Percentiles rank a stretch among this genome's conserved stretches.
Conservation (phyloP, 768 basidiomycete species). For the Podaxis rugospora region DNA sequence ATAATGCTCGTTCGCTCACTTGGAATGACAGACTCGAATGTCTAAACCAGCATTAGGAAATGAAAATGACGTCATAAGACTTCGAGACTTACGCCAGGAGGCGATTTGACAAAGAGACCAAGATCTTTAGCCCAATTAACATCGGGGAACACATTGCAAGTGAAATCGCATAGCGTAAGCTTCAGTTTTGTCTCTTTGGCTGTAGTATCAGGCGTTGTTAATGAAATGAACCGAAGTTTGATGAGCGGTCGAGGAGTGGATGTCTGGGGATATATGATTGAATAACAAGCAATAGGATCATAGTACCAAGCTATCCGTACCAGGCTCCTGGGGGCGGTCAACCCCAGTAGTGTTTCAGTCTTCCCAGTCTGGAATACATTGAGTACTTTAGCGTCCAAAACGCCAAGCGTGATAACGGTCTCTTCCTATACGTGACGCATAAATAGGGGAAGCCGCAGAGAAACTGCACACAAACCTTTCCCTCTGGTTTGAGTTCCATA, state of each 20-base stretch:
- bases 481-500: constrained; percentile 66
- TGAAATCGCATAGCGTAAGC: constrained; percentile 59
- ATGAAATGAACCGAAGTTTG: constrained; percentile 64
- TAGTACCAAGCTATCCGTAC: constrained; percentile 33
- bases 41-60: constrained; percentile 31
- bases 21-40: constrained; percentile 91
- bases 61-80: neutral
- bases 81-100: constrained; percentile 71
- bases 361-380: constrained; percentile 38
- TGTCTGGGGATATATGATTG: constrained; percentile 28
- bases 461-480: constrained; percentile 46
- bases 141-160: constrained; percentile 58
- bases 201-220: constrained; percentile 50
- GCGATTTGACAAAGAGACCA: constrained; percentile 65
- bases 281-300: neutral
- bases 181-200: constrained; percentile 80
- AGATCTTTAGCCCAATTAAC: constrained; percentile 61
- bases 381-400: constrained; percentile 57
- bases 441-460: neutral
- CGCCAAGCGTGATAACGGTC: constrained; percentile 55
- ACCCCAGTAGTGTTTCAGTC: constrained; percentile 40
- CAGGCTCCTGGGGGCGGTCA: constrained; percentile 54
- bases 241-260: constrained; percentile 45
- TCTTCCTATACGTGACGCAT: neutral
- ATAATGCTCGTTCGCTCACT: constrained; percentile 76